Conservation (phyloP, 2,329 filamentous ascomycete species). For the Trichophyton benhamiae region DNA sequence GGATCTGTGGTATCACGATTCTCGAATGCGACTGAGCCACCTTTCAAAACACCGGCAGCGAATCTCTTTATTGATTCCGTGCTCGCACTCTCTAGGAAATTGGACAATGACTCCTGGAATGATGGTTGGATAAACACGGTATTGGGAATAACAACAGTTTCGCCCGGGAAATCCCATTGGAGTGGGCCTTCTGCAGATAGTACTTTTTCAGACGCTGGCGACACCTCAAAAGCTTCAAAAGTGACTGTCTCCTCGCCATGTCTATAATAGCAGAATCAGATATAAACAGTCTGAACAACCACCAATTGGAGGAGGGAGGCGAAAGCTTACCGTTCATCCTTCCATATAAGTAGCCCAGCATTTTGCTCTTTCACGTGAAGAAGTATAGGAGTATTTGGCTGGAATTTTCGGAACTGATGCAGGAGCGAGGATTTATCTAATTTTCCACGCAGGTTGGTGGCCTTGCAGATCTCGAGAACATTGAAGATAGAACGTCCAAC, state of each 20-base stretch:
- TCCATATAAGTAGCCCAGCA: conserved; percentile 35
- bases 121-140: conserved; percentile 24
- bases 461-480: conserved; percentile 12
- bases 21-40: conserved; percentile 39
- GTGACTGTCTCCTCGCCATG: conserved; percentile 23
- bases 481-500: conserved; percentile 12
- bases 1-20: conserved; percentile 47
- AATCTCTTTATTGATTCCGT: conserved; percentile 43
- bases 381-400: conserved; percentile 27
- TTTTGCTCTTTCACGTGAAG: conserved; percentile 40
- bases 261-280: conserved; percentile 10
- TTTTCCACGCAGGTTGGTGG: conserved; percentile 11
- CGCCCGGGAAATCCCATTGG: conserved; percentile 48
- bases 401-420: conserved; percentile 19
- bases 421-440: conserved; percentile 18
- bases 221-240: conserved; percentile 52
- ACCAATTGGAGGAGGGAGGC: neutral
- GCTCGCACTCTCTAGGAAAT: conserved; percentile 46
- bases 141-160: conserved; percentile 37
- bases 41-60: conserved; percentile 42
- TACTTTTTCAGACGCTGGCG: conserved; percentile 41
- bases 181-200: conserved; percentile 42
- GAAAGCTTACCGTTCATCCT: conserved; percentile 3
- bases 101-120: conserved; percentile 40
- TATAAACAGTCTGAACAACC: too few species aligned